Evolutionary conservation across 345 rosid genomes (phyloP).

Genomic region (Rhodomyrtus tomentosa): DNA sequence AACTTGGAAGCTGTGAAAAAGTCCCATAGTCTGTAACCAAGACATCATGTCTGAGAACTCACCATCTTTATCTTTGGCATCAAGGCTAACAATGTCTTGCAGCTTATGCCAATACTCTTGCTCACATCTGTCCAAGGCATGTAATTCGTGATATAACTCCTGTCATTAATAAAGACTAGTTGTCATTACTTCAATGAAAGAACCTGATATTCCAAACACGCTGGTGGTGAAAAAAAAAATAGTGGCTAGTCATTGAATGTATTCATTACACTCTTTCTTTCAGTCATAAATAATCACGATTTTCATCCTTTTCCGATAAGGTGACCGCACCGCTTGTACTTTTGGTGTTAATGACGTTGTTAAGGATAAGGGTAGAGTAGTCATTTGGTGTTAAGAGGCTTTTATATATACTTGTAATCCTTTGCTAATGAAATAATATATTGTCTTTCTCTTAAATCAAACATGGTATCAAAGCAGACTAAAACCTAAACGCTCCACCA

Average conservation of each 20-base stretch:
- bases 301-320: background rate
- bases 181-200: background rate
- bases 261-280: background rate
- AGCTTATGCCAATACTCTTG: slow-evolving; percentile 85
- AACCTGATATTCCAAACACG: background rate
- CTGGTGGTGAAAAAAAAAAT: background rate
- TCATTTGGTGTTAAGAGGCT: too few relatives aligned
- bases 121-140: slow-evolving; percentile 81
- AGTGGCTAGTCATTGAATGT: background rate
- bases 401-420: too few relatives aligned
- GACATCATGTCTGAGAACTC: background rate
- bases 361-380: too few relatives aligned
- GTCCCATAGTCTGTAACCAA: background rate
- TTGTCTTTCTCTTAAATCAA: too few relatives aligned
- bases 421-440: too few relatives aligned
- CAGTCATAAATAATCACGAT: background rate
- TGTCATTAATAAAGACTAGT: slow-evolving; percentile 8
- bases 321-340: background rate
- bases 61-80: slow-evolving; percentile 36
- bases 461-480: too few relatives aligned
- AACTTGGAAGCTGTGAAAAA: background rate
- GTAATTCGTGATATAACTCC: slow-evolving; percentile 87
- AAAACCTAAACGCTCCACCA: too few relatives aligned
- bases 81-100: slow-evolving; percentile 69
- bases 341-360: background rate